Evolutionary conservation across 306 rosid species (phyloP).

Genomic region (Luffa aegyptiaca): DNA sequence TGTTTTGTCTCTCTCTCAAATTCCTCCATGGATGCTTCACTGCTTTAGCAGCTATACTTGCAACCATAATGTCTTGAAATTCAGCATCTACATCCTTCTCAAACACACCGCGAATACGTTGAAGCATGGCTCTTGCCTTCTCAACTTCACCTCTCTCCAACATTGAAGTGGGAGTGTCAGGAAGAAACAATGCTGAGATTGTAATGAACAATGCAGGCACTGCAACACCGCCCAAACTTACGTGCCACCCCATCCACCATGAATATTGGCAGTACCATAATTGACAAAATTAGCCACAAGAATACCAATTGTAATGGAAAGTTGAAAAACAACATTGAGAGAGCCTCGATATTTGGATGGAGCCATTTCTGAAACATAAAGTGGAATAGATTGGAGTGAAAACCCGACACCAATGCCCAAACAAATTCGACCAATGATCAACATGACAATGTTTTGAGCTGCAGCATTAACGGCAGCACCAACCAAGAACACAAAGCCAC

Average conservation of each 20-base stretch:
- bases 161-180: conserved; percentile 53
- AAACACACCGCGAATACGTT: neutral
- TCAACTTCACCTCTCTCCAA: conserved; percentile 44
- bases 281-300: conserved; percentile 44
- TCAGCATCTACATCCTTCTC: neutral
- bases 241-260: conserved; percentile 56
- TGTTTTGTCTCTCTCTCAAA: too few species aligned
- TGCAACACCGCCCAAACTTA: conserved; percentile 56
- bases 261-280: conserved; percentile 31
- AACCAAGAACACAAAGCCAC: conserved; percentile 43
- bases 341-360: conserved; percentile 75
- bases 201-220: conserved; percentile 51
- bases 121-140: conserved; percentile 37
- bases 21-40: too few species aligned
- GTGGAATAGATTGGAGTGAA: conserved; percentile 62
- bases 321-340: conserved; percentile 58
- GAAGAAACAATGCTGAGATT: conserved; percentile 35
- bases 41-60: too few species aligned
- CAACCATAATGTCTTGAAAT: neutral
- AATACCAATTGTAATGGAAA: conserved; percentile 50
- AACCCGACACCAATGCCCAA: conserved; percentile 49
- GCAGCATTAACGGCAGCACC: conserved; percentile 60
- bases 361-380: conserved; percentile 69
- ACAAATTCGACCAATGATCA: conserved; percentile 60
- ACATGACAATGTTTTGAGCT: conserved; percentile 51